phyloP scores from a whole-genome alignment of 768 basidiomycete species.

The Phaeotremella skinneri region DNA sequence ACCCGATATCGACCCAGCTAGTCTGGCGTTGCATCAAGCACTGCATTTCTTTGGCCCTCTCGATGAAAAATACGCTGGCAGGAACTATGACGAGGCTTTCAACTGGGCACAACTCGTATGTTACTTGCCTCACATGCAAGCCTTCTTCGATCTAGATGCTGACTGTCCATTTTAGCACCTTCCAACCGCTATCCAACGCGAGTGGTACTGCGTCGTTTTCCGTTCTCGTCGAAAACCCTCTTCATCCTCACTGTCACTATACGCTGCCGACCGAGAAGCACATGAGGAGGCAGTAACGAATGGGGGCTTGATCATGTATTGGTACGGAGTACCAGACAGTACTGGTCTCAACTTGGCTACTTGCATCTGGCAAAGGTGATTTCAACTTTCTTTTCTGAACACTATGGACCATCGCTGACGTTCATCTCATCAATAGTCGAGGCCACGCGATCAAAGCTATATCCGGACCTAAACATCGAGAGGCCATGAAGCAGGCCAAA shows the following conservation, averaged over 20 bases:
- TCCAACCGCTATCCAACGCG: constrained; percentile 19
- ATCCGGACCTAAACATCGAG: constrained; percentile 72
- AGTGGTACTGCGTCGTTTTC: constrained; percentile 79
- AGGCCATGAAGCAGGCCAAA: constrained; percentile 74
- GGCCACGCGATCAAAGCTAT: constrained; percentile 78
- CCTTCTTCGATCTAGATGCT: background rate
- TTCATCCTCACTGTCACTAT: constrained; percentile 55
- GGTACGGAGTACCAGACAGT: constrained; percentile 79
- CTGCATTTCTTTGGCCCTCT: constrained; percentile 70
- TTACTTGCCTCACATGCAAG: background rate
- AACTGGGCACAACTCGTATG: constrained; percentile 79
- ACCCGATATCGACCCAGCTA: constrained; percentile 80
- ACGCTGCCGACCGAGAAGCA: constrained; percentile 79
- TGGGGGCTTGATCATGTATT: constrained; percentile 74
- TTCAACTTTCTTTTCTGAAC: background rate
- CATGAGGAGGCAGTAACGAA: constrained; percentile 90
- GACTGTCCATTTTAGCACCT: constrained; percentile 4
- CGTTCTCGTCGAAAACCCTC: constrained; percentile 65
- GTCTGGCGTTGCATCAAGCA: constrained; percentile 79
- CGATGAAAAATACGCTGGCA: constrained; percentile 62
- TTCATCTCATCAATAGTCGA: constrained; percentile 63
- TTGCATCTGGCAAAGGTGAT: constrained; percentile 70
- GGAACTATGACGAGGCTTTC: constrained; percentile 73
- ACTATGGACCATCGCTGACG: background rate
- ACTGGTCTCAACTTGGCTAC: constrained; percentile 88